These are phyloP conservation scores for Inonotus obliquus DNA, from an alignment of 1,284 basidiomycete species.

Conservation along the genomic window DNA sequence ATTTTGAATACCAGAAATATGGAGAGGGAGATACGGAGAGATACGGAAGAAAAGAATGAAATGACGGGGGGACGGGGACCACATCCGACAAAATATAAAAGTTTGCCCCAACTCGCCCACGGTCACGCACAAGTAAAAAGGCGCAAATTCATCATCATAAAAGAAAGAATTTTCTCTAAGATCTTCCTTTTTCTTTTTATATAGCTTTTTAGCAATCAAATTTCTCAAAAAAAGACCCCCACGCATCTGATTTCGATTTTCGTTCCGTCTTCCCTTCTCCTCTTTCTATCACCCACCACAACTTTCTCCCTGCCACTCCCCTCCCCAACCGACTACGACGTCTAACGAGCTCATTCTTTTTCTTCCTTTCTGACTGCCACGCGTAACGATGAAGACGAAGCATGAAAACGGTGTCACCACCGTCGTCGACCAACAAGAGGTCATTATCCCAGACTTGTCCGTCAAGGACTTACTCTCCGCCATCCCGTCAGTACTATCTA, in stretches of 20 bases:
- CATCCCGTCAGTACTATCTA: constrained; percentile 68
- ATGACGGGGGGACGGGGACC: too few species aligned
- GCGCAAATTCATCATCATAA: too few species aligned
- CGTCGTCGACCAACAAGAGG: constrained; percentile 53
- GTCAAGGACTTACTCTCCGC: constrained; percentile 83
- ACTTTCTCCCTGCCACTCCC: background rate
- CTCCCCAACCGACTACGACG: background rate
- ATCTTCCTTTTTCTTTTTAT: background rate
- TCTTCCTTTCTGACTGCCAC: too few species aligned
- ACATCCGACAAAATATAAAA: too few species aligned
- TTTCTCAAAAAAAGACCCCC: background rate
- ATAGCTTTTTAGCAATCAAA: background rate
- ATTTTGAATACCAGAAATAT: too few species aligned
- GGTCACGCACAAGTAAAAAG: background rate
- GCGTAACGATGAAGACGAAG: constrained; percentile 14
- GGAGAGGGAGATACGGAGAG: too few species aligned
- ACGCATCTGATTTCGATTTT: background rate
- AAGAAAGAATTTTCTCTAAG: background rate
- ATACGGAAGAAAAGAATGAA: too few species aligned
- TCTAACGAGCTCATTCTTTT: too few species aligned
- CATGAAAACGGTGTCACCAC: constrained; percentile 25
- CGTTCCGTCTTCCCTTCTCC: background rate
- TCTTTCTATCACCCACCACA: background rate
- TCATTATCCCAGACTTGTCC: constrained; percentile 75
- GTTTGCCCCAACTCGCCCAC: constrained; percentile 19